These are phyloP conservation scores for Suhomyces tanzawaensis DNA, from an alignment of 805 yeast species.

Conservation along the genomic window DNA sequence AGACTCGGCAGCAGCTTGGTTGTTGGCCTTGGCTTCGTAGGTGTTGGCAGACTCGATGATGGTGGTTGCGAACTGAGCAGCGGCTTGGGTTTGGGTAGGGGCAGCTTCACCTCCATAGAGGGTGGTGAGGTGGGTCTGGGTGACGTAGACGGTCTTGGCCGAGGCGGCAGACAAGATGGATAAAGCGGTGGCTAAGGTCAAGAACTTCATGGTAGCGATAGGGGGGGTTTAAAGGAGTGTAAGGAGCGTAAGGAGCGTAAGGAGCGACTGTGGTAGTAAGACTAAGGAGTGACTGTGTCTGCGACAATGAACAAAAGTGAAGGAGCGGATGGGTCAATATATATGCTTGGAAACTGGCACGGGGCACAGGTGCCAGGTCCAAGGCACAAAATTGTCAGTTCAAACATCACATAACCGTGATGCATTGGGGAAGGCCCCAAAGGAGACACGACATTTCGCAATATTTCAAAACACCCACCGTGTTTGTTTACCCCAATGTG, in stretches of 20 bases:
- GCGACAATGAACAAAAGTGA: too few relatives aligned
- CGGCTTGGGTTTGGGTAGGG: slow-evolving; percentile 15
- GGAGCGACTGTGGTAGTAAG: background rate
- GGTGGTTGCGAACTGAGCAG: slow-evolving; percentile 4
- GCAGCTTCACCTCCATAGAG: slow-evolving; percentile 14
- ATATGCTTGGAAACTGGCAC: too few relatives aligned
- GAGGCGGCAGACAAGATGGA: slow-evolving; percentile 19
- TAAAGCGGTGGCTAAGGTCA: slow-evolving; percentile 20
- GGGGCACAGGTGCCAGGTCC: background rate
- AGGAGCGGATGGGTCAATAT: background rate
- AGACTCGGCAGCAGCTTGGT: slow-evolving; percentile 14
- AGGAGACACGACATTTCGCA: background rate
- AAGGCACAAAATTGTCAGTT: background rate
- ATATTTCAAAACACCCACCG: background rate
- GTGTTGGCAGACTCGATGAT: background rate
- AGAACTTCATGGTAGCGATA: slow-evolving; percentile 19
- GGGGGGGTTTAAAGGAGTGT: slow-evolving; percentile 6
- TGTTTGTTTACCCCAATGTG: background rate
- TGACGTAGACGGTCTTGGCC: slow-evolving; percentile 28
- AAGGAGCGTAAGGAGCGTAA: background rate
- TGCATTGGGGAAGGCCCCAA: too few relatives aligned
- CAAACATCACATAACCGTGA: slow-evolving; percentile 2
- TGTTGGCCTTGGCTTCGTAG: slow-evolving; percentile 4
- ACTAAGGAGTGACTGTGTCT: too few relatives aligned
- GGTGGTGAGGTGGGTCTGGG: slow-evolving; percentile 26